A percentile compares a stretch with the other conserved stretches of the same genome.
Conservation (phyloP, 2,329 filamentous ascomycete genomes). For the Chrysoporthe deuterocubensis region DNA sequence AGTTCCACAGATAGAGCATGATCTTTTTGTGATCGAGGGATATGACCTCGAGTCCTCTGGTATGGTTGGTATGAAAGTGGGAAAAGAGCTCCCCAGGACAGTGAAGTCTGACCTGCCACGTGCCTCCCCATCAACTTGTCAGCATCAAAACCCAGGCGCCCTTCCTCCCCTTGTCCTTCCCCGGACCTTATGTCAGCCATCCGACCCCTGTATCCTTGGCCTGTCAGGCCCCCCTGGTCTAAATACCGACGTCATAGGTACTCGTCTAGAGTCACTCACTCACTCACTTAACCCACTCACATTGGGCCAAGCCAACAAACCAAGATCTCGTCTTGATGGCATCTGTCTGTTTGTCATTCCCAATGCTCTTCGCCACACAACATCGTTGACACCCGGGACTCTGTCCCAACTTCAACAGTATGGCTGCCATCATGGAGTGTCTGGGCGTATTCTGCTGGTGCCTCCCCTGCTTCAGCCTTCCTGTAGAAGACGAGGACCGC, state of each 20-base stretch:
- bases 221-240: neutral
- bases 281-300: neutral
- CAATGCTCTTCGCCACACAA: neutral
- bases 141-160: neutral
- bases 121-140: neutral
- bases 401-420: conserved; percentile 4
- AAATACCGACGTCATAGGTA: neutral
- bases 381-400: neutral
- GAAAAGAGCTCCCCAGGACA: neutral
- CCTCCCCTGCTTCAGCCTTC: conserved; percentile 63
- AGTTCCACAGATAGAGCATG: neutral
- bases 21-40: neutral
- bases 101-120: neutral
- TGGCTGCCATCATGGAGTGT: conserved; percentile 26
- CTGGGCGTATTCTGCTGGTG: conserved; percentile 48
- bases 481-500: conserved; percentile 57
- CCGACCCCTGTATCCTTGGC: neutral
- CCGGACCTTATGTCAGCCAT: neutral
- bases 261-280: neutral
- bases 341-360: neutral
- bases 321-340: neutral
- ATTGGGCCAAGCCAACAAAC: neutral
- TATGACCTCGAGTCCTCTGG: neutral
- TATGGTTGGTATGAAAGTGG: neutral
- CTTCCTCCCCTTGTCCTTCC: neutral